A percentile compares a stretch with the other conserved stretches of the same genome.
These are phyloP conservation scores for Capsicum rhomboideum DNA, from an alignment of 257 asterid genomes.

Conservation along the genomic window DNA sequence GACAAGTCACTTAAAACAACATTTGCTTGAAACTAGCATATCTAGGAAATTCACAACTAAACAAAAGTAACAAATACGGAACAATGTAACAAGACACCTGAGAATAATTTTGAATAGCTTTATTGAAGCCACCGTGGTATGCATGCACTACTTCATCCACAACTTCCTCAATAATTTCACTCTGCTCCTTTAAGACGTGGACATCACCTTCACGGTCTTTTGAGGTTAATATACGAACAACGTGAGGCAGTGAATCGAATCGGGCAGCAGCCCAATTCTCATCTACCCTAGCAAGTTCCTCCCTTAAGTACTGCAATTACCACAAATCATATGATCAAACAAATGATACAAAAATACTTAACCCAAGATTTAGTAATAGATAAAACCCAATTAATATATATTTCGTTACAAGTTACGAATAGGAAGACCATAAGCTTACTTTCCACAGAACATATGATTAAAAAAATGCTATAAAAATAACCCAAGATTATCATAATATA, in stretches of 20 bases:
- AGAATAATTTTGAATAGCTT: constrained; percentile 98
- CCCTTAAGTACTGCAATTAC: constrained; percentile 64
- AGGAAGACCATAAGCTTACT: neutral
- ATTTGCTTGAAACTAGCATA: neutral
- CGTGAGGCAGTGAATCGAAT: constrained; percentile 95
- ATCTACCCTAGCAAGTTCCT: constrained; percentile 81
- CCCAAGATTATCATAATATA: neutral
- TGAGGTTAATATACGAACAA: constrained; percentile 93
- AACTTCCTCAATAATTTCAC: constrained; percentile 90
- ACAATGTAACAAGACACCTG: constrained; percentile 49
- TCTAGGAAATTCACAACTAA: constrained; percentile 8
- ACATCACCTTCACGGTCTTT: constrained; percentile 94
- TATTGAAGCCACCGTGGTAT: constrained; percentile 94
- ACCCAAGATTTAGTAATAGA: neutral
- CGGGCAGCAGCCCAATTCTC: constrained; percentile 98
- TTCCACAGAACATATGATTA: neutral
- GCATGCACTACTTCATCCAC: constrained; percentile 99
- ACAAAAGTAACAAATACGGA: constrained; percentile 3
- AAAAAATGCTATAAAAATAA: neutral
- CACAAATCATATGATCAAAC: constrained; percentile 8
- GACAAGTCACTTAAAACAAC: neutral
- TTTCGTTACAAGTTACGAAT: neutral
- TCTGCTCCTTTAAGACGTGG: constrained; percentile 82
- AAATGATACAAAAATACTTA: neutral
- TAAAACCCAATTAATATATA: neutral